These are phyloP conservation scores for Fusarium devonianum DNA, from an alignment of 2,329 filamentous ascomycete species.

Conservation along the genomic window DNA sequence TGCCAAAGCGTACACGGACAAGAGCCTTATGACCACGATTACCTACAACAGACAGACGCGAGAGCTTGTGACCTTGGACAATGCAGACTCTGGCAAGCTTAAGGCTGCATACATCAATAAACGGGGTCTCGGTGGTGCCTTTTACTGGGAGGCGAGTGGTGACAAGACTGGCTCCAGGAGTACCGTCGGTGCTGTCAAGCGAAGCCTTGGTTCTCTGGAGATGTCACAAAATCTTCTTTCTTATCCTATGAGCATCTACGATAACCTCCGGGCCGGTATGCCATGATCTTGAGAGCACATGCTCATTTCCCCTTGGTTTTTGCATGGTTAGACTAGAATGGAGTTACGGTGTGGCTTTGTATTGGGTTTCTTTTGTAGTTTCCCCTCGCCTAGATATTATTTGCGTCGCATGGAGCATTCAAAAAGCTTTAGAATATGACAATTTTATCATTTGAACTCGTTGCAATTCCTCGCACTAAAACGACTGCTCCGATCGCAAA, in stretches of 20 bases:
- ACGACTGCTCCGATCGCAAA: background rate
- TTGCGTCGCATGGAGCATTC: slow-evolving; percentile 18
- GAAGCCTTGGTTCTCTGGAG: slow-evolving; percentile 58
- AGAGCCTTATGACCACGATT: slow-evolving; percentile 69
- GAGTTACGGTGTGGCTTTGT: too few relatives aligned
- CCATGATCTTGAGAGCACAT: slow-evolving; percentile 15
- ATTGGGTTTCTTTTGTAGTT: slow-evolving; percentile 7
- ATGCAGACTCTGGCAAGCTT: slow-evolving; percentile 59
- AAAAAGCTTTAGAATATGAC: slow-evolving; percentile 21
- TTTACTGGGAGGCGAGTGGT: slow-evolving; percentile 85
- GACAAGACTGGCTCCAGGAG: slow-evolving; percentile 64
- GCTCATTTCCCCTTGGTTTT: slow-evolving; percentile 6
- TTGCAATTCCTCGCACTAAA: too few relatives aligned
- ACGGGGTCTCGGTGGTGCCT: slow-evolving; percentile 72
- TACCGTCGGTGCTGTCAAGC: slow-evolving; percentile 63
- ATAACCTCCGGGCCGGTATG: slow-evolving; percentile 59
- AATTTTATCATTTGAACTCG: too few relatives aligned
- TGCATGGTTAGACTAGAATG: too few relatives aligned
- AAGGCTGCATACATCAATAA: slow-evolving; percentile 71
- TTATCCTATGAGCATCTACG: slow-evolving; percentile 65
- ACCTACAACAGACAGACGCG: slow-evolving; percentile 67
- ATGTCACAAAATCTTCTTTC: slow-evolving; percentile 58
- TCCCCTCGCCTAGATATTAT: slow-evolving; percentile 1
- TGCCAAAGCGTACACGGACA: slow-evolving; percentile 64
- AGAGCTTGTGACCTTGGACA: slow-evolving; percentile 77